Conservation (phyloP, 257 asterid species). For the Solanum megistacrolobum region DNA sequence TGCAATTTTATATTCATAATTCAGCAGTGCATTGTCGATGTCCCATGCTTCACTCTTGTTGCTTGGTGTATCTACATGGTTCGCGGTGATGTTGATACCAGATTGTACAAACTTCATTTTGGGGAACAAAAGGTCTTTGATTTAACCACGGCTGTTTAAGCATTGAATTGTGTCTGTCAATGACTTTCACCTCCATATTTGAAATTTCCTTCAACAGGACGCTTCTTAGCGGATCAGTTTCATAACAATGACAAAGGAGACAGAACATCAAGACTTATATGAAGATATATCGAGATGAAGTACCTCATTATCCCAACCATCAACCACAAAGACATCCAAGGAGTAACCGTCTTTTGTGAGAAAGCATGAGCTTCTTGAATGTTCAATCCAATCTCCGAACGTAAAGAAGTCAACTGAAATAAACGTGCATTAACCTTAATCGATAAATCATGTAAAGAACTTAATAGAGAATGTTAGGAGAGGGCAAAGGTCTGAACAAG, state of each 20-base stretch:
- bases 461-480: background rate
- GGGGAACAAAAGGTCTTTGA: constrained; percentile 19
- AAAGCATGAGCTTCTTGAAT: constrained; percentile 99
- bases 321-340: constrained; percentile 83
- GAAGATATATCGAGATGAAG: background rate
- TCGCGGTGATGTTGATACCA: constrained; percentile 13
- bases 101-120: constrained; percentile 15
- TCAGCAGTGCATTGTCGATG: constrained; percentile 52
- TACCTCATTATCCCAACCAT: constrained; percentile 41
- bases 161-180: background rate
- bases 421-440: background rate
- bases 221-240: constrained; percentile 44
- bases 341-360: constrained; percentile 87
- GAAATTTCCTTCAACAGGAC: constrained; percentile 49
- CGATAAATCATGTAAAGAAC: background rate
- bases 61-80: constrained; percentile 36
- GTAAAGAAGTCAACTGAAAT: constrained; percentile 65
- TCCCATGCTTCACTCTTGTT: constrained; percentile 76
- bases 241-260: constrained; percentile 29
- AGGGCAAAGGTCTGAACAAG: background rate
- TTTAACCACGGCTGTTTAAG: constrained; percentile 32
- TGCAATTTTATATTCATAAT: constrained; percentile 50
- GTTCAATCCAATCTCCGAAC: constrained; percentile 87
- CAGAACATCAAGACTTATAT: background rate
- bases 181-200: constrained; percentile 51